Percentiles rank a stretch among this genome's conserved stretches.
phyloP scores from a whole-genome alignment of 768 basidiomycete genomes.

The Pulveroboletus sp. region DNA sequence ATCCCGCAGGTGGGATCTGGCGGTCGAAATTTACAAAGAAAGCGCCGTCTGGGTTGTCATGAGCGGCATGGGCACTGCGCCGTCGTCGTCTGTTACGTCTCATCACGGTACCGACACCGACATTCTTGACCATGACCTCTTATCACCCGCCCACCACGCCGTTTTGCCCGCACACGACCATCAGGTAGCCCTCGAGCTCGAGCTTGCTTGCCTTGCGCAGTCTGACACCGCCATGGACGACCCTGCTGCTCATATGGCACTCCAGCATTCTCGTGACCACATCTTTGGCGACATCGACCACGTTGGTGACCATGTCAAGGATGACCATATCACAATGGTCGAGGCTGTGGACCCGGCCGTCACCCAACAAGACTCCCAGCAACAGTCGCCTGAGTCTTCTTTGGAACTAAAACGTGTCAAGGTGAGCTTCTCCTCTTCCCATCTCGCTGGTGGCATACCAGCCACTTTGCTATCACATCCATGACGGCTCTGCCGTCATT shows the following conservation, averaged over 20 bases:
- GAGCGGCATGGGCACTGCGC: constrained; percentile 40
- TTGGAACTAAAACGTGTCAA: constrained; percentile 84
- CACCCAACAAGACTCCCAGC: constrained; percentile 51
- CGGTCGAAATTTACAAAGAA: constrained; percentile 17
- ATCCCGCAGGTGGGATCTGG: constrained; percentile 18
- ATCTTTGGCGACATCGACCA: constrained; percentile 32
- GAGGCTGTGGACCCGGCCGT: constrained; percentile 36
- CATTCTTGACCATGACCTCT: constrained; percentile 31
- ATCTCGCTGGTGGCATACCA: constrained; percentile 15
- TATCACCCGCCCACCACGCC: constrained; percentile 30
- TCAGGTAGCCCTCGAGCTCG: constrained; percentile 28
- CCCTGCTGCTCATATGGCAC: constrained; percentile 23
- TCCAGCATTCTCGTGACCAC: constrained; percentile 30
- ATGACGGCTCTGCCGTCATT: constrained; percentile 19
- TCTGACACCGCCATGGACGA: constrained; percentile 26
- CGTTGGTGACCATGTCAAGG: constrained; percentile 31
- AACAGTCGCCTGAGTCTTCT: constrained; percentile 59
- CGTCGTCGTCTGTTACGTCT: constrained; percentile 27
- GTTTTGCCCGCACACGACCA: constrained; percentile 28
- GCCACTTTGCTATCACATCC: constrained; percentile 19
- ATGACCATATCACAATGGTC: constrained; percentile 31
- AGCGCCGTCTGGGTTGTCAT: constrained; percentile 31
- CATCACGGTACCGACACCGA: constrained; percentile 27
- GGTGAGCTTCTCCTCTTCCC: constrained; percentile 40
- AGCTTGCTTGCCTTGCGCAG: constrained; percentile 25